Evolutionary conservation across 2,329 filamentous ascomycete species (phyloP), one percentile per base, ranked within the genome.

Genomic region (Diaporthe citri): DNA sequence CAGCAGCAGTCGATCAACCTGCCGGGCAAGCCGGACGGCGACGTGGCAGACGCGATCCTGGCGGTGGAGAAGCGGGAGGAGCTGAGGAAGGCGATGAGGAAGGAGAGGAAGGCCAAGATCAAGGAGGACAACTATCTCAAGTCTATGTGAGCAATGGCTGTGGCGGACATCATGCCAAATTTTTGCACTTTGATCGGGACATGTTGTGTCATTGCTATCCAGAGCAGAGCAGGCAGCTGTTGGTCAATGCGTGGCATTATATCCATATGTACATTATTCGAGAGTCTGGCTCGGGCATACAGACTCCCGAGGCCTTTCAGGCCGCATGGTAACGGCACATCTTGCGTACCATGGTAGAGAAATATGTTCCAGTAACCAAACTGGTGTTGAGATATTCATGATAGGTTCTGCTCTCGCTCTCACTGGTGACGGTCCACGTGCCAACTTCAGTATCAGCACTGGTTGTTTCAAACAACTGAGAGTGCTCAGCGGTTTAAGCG

Each of bases 51-150:
- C 66, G 88, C 89, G 66, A 75, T 91, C 46, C 81, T 82, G 69
- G 88, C 89, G 46, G 84, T 82, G 13, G 80, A 83, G 41, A 86
- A 90, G 81, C 87, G 93, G 81, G 87, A 89, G 77, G 90, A 92
- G 79, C 86, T 96, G 80, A 93, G 88, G 78, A 90, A 88, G 85
- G 92, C 91, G 46, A 92, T 95, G 93, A 90, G 94, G 81, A 90
- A 90, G 82, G 93, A 95, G 86, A 88, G 94, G 82, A 91, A 93
- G 85, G 90, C 90, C 75, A 90, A 89, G 84, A 97, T 97, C 81
- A 96, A 96, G 90, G 94, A 97, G 88, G 86, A 85, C 82, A 97
- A 97, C 86, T 97, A 95, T 89, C 90, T 97, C 85, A 94, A 93
- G 89, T 90, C 91, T 57, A 95, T 96, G 93, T 91, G 87, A 86